Evolutionary conservation across 1,139 yeast genomes (phyloP).

Genomic region (Tardiomyces depauwii): DNA sequence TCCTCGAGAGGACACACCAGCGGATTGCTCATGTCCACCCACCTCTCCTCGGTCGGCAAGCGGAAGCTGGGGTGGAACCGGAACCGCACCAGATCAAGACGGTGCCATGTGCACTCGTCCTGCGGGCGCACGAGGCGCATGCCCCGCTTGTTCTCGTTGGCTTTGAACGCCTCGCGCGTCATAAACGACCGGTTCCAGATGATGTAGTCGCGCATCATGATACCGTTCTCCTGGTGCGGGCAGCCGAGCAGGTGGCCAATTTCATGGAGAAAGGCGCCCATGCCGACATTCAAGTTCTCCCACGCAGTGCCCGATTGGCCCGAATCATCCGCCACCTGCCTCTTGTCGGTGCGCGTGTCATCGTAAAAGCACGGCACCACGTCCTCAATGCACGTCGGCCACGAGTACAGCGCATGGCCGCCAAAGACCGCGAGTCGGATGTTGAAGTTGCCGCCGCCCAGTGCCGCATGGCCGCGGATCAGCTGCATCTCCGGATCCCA

Average conservation of each 20-base stretch:
- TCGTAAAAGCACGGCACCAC: slow-evolving; percentile 62
- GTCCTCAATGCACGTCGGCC: slow-evolving; percentile 74
- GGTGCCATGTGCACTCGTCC: slow-evolving; percentile 82
- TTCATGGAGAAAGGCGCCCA: slow-evolving; percentile 95
- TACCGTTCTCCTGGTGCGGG: slow-evolving; percentile 84
- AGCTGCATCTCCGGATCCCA: slow-evolving; percentile 55
- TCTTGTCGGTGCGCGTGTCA: slow-evolving; percentile 45
- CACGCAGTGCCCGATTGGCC: slow-evolving; percentile 78
- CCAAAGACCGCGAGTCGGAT: slow-evolving; percentile 84
- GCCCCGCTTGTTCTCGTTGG: slow-evolving; percentile 39
- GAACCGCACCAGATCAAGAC: slow-evolving; percentile 67
- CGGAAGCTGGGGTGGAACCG: slow-evolving; percentile 72
- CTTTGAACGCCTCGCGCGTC: slow-evolving; percentile 50
- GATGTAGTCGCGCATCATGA: slow-evolving; percentile 80
- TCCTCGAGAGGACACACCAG: slow-evolving; percentile 35
- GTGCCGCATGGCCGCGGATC: slow-evolving; percentile 82
- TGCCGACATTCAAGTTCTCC: slow-evolving; percentile 79
- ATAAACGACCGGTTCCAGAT: slow-evolving; percentile 73
- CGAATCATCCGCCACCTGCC: slow-evolving; percentile 81
- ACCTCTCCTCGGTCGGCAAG: slow-evolving; percentile 47
- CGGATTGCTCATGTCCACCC: slow-evolving; percentile 28
- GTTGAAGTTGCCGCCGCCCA: slow-evolving; percentile 75
- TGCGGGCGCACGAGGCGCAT: slow-evolving; percentile 37
- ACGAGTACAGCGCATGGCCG: slow-evolving; percentile 80
- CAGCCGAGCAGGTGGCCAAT: slow-evolving; percentile 85